phyloP scores from a whole-genome alignment of 495 filamentous ascomycete species.

The Physcia stellaris region DNA sequence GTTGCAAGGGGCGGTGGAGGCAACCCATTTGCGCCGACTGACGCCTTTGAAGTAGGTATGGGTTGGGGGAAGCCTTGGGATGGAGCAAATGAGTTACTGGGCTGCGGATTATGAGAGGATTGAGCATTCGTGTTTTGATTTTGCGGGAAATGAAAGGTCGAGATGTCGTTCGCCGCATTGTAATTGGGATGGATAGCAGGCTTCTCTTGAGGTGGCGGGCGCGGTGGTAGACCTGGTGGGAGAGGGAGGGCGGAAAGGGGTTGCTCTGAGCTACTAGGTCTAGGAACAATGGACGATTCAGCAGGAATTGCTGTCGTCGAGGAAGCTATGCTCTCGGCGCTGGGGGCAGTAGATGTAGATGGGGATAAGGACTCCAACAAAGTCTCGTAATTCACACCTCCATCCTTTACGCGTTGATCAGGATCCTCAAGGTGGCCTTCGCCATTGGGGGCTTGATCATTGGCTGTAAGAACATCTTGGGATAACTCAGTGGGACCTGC shows the following conservation, averaged over 20 bases:
- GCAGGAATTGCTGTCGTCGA: slow-evolving; percentile 18
- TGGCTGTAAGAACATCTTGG: slow-evolving; percentile 32
- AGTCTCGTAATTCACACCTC: slow-evolving; percentile 37
- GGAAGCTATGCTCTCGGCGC: slow-evolving; percentile 20
- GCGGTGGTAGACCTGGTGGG: slow-evolving; percentile 30
- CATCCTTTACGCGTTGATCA: slow-evolving; percentile 12
- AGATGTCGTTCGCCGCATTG: slow-evolving; percentile 38
- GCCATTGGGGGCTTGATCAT: slow-evolving; percentile 6
- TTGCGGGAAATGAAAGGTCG: slow-evolving; percentile 40
- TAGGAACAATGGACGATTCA: slow-evolving; percentile 19
- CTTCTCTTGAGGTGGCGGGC: slow-evolving; percentile 38
- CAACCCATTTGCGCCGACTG: slow-evolving; percentile 37
- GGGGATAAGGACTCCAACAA: slow-evolving; percentile 38
- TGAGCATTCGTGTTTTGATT: slow-evolving; percentile 24
- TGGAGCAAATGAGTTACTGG: slow-evolving; percentile 15
- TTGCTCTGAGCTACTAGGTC: slow-evolving; percentile 25
- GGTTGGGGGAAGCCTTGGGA: slow-evolving; percentile 26
- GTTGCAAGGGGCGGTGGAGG: slow-evolving; percentile 46
- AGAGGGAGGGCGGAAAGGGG: slow-evolving; percentile 23
- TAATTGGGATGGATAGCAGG: slow-evolving; percentile 45
- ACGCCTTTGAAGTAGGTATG: slow-evolving; percentile 41
- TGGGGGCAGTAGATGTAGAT: slow-evolving; percentile 23
- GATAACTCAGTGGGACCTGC: slow-evolving; percentile 12
- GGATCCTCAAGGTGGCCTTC: slow-evolving; percentile 3
- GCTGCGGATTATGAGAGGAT: slow-evolving; percentile 25